Evolutionary conservation across 192 early-diverging fungal genomes (phyloP).

Genomic region (Coemansia sp.): DNA sequence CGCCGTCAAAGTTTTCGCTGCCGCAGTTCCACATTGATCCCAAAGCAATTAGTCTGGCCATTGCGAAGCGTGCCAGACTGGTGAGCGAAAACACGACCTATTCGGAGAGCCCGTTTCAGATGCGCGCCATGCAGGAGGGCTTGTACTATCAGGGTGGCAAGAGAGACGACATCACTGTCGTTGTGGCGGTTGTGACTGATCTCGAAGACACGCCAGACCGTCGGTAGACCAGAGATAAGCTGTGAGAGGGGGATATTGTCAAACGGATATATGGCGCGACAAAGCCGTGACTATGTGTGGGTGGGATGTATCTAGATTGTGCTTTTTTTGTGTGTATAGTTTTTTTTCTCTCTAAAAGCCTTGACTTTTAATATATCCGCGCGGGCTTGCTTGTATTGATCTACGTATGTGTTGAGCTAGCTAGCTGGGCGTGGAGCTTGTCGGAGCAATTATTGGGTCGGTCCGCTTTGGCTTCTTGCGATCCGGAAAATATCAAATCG

Average conservation of each 20-base stretch:
- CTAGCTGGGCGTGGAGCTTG: too few species aligned
- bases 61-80: slow-evolving; percentile 70
- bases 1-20: slow-evolving; percentile 26
- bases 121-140: slow-evolving; percentile 90
- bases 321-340: not conserved
- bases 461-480: too few species aligned
- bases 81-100: slow-evolving; percentile 78
- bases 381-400: too few species aligned
- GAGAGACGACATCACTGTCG: slow-evolving; percentile 89
- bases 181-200: slow-evolving; percentile 80
- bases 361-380: too few species aligned
- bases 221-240: slow-evolving; percentile 41
- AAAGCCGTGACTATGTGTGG: not conserved
- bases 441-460: too few species aligned
- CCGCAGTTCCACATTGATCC: slow-evolving; percentile 63
- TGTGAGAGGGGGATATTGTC: not conserved
- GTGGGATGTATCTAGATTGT: not conserved
- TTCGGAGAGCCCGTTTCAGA: slow-evolving; percentile 84
- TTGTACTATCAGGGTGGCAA: slow-evolving; percentile 94
- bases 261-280: not conserved
- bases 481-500: too few species aligned
- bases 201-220: slow-evolving; percentile 70
- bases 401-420: too few species aligned
- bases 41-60: slow-evolving; percentile 69
- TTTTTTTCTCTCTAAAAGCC: not conserved